Conservation (phyloP, 2,329 filamentous ascomycete genomes). For the Chaetomiaceae sp. region DNA sequence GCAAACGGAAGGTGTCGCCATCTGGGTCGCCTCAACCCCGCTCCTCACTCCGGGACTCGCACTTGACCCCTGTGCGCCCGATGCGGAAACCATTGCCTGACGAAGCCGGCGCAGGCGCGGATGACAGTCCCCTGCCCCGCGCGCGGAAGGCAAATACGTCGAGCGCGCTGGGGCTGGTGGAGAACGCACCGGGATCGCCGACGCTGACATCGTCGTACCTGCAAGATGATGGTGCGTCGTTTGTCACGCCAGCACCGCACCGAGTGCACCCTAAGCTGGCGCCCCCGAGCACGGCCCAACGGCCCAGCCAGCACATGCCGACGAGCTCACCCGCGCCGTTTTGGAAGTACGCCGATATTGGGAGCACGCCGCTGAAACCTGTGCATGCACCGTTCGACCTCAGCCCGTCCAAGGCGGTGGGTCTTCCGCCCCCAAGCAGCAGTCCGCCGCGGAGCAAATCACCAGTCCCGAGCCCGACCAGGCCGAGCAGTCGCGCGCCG, state of each 20-base stretch:
- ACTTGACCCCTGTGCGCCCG: slow-evolving; percentile 56
- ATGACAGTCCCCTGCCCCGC: slow-evolving; percentile 59
- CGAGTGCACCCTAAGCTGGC: slow-evolving; percentile 70
- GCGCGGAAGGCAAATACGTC: slow-evolving; percentile 45
- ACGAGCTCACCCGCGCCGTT: slow-evolving; percentile 82
- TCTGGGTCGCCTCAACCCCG: slow-evolving; percentile 53
- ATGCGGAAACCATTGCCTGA: slow-evolving; percentile 39
- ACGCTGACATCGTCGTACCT: slow-evolving; percentile 59
- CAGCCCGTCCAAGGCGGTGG: slow-evolving; percentile 52
- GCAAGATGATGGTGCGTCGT: slow-evolving; percentile 56
- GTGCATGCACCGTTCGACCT: slow-evolving; percentile 45
- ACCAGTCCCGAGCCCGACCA: slow-evolving; percentile 49
- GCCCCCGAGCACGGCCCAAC: slow-evolving; percentile 74
- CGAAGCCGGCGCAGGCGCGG: slow-evolving; percentile 41
- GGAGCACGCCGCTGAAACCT: slow-evolving; percentile 62
- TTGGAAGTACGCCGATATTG: slow-evolving; percentile 79
- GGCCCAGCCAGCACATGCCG: slow-evolving; percentile 80
- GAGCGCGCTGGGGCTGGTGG: slow-evolving; percentile 43
- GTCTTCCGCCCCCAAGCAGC: slow-evolving; percentile 48
- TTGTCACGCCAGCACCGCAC: slow-evolving; percentile 69
- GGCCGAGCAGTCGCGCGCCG: slow-evolving; percentile 26
- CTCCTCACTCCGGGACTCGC: slow-evolving; percentile 46
- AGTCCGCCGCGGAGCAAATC: slow-evolving; percentile 54
- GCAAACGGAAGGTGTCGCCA: slow-evolving; percentile 54
- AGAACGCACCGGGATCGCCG: slow-evolving; percentile 55